A percentile compares a stretch with the other conserved stretches of the same genome.
These are phyloP conservation scores for Oldenlandia corymbosa DNA, from an alignment of 257 asterid genomes.

Conservation along the genomic window DNA sequence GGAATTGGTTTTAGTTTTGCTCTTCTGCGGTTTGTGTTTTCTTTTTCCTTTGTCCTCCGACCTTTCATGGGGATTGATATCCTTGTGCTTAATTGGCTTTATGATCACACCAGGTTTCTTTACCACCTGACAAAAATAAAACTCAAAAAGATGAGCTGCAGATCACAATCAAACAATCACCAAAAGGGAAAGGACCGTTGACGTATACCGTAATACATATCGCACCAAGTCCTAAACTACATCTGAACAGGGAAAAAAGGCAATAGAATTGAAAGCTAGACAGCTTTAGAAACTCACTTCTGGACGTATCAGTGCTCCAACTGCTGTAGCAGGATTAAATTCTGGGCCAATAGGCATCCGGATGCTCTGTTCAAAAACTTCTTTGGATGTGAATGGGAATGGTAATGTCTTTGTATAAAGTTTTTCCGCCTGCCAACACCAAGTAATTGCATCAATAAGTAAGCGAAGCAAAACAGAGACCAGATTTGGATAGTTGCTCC, in stretches of 20 bases:
- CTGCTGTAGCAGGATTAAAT: conserved; percentile 61
- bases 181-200: background rate
- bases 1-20: conserved; percentile 21
- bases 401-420: conserved; percentile 79
- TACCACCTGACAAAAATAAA: conserved; percentile 51
- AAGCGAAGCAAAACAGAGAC: background rate
- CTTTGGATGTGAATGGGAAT: conserved; percentile 73
- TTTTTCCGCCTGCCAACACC: conserved; percentile 64
- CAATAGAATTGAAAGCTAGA: background rate
- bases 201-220: background rate
- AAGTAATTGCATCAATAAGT: background rate
- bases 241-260: background rate
- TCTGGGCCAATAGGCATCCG: conserved; percentile 98
- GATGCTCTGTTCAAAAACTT: conserved; percentile 73
- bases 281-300: conserved; percentile 40
- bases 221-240: background rate
- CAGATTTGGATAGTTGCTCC: background rate
- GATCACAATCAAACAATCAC: no score
- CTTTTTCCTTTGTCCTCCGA: conserved; percentile 26
- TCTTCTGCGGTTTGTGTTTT: conserved; percentile 38
- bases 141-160: conserved; percentile 5
- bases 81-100: conserved; percentile 66
- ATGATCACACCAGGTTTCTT: conserved; percentile 69
- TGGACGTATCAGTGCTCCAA: conserved; percentile 86
- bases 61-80: conserved; percentile 46